Evolutionary conservation across 2,329 filamentous ascomycete species (phyloP), one percentile per base, ranked within the genome.

Genomic region (Aspergillus quadricinctus): DNA sequence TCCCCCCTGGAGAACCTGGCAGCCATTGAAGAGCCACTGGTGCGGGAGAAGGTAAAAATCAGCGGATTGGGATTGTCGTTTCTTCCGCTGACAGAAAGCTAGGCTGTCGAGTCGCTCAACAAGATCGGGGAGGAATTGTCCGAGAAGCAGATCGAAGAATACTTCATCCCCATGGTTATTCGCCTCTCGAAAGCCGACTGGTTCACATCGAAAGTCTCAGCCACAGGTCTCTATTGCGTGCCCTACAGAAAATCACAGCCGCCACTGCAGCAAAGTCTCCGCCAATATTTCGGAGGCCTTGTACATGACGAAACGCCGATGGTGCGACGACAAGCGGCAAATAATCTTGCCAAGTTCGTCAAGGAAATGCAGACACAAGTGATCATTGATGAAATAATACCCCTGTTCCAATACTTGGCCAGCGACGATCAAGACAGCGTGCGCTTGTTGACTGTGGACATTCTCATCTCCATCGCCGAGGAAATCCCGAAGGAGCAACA

Each of bases 181-280:
- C 91, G 94, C 72, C 89, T 99, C 60, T 95, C 94, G 64, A 99
- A 97, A 83, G 94, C 94, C 77, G 94, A 99, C 79, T 99, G 94
- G 94, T 99, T 99, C 77, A 99, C 94, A 56, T 97, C 94, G 63
- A 99, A 97, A 80, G 94, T 99, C 63, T 99, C 94, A 31, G 94
- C 93, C 61, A 96, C 93, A 63, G 94, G 94, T 61, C 88, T 99
- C 61, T 99, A 93, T 80, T 94, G 90, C 73, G 85, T 87, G 50
- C 93, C 94, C 63, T 99, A 99, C 81, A 88, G 87, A 69, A 96
- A 95, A 81, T 91, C 94, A 58, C 88, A 91, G 54, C 83, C 88
- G 52, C 83, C 87, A n/a, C 86, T 92, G 64, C 94, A 99, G 78
- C 91, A 96, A 78, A 88, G 88, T 67, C 87, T 99, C 57, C 86